These are phyloP conservation scores for Zasmidium angulare DNA, from an alignment of 2,329 filamentous ascomycete genomes.

Conservation along the genomic window DNA sequence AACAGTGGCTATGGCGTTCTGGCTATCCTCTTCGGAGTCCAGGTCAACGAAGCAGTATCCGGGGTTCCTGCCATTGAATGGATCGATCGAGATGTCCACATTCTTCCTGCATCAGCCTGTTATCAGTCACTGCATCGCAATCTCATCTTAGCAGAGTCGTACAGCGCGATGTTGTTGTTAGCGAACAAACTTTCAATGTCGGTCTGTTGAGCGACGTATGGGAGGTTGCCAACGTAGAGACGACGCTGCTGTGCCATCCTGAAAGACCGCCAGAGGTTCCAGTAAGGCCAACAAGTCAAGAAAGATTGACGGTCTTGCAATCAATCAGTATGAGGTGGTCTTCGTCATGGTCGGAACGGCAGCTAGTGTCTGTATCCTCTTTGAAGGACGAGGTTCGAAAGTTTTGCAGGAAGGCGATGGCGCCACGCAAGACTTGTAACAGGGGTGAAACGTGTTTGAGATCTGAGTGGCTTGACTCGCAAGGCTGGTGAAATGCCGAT, in stretches of 20 bases:
- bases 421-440: no score
- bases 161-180: conserved; percentile 39
- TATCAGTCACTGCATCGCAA: not conserved
- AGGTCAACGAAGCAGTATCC: conserved; percentile 76
- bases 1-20: conserved; percentile 58
- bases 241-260: not conserved
- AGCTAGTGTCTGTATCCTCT: no score
- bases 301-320: no score
- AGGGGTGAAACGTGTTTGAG: no score
- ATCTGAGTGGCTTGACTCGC: no score
- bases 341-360: no score
- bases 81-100: conserved; percentile 68
- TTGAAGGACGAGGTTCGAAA: no score
- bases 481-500: no score
- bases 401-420: no score
- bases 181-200: conserved; percentile 53
- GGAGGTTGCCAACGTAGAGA: conserved; percentile 57
- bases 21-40: conserved; percentile 55
- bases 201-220: conserved; percentile 53
- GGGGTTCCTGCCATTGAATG: conserved; percentile 67
- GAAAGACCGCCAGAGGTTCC: no score
- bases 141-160: conserved; percentile 6
- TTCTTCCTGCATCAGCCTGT: conserved; percentile 31
- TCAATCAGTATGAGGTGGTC: no score
- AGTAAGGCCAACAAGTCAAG: no score